phyloP scores from a whole-genome alignment of 208 protist genomes.

The Crithidia bombi region DNA sequence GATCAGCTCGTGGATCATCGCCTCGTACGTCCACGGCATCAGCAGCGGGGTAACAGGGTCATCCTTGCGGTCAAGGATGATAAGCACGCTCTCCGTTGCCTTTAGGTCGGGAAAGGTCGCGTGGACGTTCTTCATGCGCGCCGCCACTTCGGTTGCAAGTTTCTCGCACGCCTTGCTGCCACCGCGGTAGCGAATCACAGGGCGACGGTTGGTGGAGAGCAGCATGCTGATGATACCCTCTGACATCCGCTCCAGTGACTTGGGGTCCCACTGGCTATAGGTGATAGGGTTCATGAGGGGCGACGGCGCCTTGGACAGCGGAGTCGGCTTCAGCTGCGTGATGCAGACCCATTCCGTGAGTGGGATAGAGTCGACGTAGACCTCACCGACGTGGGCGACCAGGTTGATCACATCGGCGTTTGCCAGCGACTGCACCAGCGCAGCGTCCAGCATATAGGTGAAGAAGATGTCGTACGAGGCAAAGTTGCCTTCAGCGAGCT shows the following conservation, averaged over 20 bases:
- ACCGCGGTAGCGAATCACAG: conserved; percentile 82
- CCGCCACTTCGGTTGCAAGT: conserved; percentile 78
- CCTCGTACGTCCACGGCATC: conserved; percentile 99
- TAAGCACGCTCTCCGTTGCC: conserved; percentile 77
- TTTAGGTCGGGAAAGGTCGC: conserved; percentile 88
- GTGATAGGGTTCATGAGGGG: conserved; percentile 78
- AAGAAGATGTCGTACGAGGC: conserved; percentile 90
- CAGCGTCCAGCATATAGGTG: conserved; percentile 88
- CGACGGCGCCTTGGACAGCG: conserved; percentile 40
- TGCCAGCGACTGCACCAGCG: conserved; percentile 92
- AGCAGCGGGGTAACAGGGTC: conserved; percentile 98
- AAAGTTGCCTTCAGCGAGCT: conserved; percentile 94
- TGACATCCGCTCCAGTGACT: conserved; percentile 67
- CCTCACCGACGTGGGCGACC: conserved; percentile 91
- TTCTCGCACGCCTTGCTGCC: conserved; percentile 67
- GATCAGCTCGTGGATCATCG: conserved; percentile 98
- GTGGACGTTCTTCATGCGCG: conserved; percentile 83
- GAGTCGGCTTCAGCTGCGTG: conserved; percentile 58
- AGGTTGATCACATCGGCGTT: conserved; percentile 95
- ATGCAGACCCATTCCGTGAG: conserved; percentile 85
- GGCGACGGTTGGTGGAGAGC: conserved; percentile 85
- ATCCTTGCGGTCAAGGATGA: conserved; percentile 89
- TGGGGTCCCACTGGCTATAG: conserved; percentile 72
- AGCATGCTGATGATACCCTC: conserved; percentile 85
- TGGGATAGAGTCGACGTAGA: conserved; percentile 95